Percentiles rank a stretch among this genome's conserved stretches.
These are phyloP conservation scores for Capsella rubella DNA, from an alignment of 441 rosid genomes.

Conservation along the genomic window DNA sequence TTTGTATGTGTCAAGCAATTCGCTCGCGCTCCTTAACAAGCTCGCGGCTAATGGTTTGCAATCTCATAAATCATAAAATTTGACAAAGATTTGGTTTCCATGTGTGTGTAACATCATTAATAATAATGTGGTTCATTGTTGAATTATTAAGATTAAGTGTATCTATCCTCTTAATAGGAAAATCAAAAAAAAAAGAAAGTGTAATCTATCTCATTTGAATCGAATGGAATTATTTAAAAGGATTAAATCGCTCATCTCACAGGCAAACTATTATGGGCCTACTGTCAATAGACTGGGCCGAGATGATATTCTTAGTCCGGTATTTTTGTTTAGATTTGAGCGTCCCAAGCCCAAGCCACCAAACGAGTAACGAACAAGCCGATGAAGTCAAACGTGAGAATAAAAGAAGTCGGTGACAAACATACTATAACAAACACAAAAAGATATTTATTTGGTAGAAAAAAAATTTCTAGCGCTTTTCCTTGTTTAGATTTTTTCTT, in stretches of 20 bases:
- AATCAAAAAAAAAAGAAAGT: not conserved
- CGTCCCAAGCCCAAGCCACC: conserved; percentile 23
- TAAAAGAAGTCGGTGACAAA: conserved; percentile 22
- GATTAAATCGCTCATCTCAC: not conserved
- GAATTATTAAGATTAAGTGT: conserved; percentile 1
- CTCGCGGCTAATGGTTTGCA: conserved; percentile 64
- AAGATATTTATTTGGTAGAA: not conserved
- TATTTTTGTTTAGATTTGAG: not conserved
- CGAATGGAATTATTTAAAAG: not conserved
- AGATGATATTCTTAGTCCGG: not conserved
- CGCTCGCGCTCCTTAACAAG: conserved; percentile 80
- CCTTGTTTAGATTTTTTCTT: not conserved
- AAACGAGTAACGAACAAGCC: not conserved
- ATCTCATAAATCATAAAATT: not conserved
- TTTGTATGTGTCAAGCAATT: conserved; percentile 72
- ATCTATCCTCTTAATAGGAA: no score
- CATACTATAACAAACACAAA: not conserved
- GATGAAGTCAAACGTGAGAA: conserved; percentile 26
- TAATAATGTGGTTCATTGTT: conserved; percentile 13
- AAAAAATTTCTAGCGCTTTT: not conserved
- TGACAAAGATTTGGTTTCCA: not conserved
- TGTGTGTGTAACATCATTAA: conserved; percentile 6
- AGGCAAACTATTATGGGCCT: not conserved
- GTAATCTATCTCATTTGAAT: not conserved
- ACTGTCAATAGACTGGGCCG: conserved; percentile 1